Percentiles rank a stretch among this genome's conserved stretches.
phyloP scores from a whole-genome alignment of 2,329 filamentous ascomycete species.

The Stemphylium beticola region DNA sequence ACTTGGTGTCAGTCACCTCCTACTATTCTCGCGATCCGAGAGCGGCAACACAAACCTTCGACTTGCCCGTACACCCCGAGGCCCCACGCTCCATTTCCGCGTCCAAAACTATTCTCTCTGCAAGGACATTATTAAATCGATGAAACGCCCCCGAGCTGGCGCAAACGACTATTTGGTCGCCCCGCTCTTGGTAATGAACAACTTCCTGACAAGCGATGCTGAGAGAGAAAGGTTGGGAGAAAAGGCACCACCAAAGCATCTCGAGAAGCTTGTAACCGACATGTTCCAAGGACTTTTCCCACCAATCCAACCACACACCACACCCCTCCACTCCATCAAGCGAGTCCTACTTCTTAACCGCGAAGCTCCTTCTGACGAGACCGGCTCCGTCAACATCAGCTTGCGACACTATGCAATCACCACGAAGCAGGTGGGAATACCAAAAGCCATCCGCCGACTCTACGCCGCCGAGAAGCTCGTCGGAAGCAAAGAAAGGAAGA shows the following conservation, averaged over 20 bases:
- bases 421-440: conserved; percentile 83
- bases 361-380: conserved; percentile 59
- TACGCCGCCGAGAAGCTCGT: conserved; percentile 84
- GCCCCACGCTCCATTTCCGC: conserved; percentile 91
- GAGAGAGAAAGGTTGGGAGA: conserved; percentile 41
- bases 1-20: conserved; percentile 87
- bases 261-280: conserved; percentile 90
- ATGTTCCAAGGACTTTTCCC: conserved; percentile 97
- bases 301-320: conserved; percentile 89
- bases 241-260: conserved; percentile 84
- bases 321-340: conserved; percentile 88
- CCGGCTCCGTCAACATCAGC: conserved; percentile 75
- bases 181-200: conserved; percentile 97
- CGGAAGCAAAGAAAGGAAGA: conserved; percentile 62
- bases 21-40: conserved; percentile 90
- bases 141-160: conserved; percentile 82
- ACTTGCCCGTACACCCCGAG: conserved; percentile 83
- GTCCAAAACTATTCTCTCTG: conserved; percentile 94
- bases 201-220: conserved; percentile 73
- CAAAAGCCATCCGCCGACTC: conserved; percentile 80
- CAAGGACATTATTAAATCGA: conserved; percentile 84
- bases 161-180: conserved; percentile 81
- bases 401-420: conserved; percentile 95
- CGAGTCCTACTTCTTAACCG: conserved; percentile 90
- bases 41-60: conserved; percentile 92